phyloP scores from a whole-genome alignment of 164 flowering plant genomes.

The Sextonia rubra region DNA sequence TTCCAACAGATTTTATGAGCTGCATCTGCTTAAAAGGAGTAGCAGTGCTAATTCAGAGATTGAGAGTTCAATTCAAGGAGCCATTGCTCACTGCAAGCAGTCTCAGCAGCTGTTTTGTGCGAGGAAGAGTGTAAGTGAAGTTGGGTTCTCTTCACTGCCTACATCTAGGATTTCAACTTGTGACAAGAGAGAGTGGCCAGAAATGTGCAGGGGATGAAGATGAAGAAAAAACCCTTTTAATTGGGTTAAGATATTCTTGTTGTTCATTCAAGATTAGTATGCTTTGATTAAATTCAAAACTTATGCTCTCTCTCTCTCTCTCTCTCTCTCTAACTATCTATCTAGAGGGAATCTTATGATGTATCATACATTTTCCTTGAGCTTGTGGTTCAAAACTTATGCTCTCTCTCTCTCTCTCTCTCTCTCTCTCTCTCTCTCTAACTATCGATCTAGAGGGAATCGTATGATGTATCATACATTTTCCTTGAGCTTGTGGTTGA shows the following conservation, averaged over 20 bases:
- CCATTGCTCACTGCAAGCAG: constrained; percentile 39
- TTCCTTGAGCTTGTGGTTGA: no score
- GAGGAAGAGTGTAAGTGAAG: constrained; percentile 47
- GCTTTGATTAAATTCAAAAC: constrained; percentile 11
- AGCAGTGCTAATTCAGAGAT: constrained; percentile 39
- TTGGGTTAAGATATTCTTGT: not conserved
- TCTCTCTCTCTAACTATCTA: constrained; percentile 7
- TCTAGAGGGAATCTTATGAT: not conserved
- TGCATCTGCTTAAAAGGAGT: constrained; percentile 49
- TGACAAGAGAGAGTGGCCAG: constrained; percentile 41
- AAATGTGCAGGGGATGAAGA: constrained; percentile 45
- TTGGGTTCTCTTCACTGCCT: constrained; percentile 40
- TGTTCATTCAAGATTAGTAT: constrained; percentile 9
- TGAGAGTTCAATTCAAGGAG: constrained; percentile 36
- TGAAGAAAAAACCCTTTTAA: not conserved
- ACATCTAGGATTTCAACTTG: constrained; percentile 32
- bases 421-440: no score
- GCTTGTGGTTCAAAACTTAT: no score
- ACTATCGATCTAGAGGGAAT: no score
- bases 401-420: no score
- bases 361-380: not conserved
- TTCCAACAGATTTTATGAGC: constrained; percentile 32
- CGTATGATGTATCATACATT: no score
- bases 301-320: not conserved
- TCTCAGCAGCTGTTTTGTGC: constrained; percentile 49